These are phyloP conservation scores for Teratosphaeria viscida DNA, from an alignment of 2,329 filamentous ascomycete species.

Conservation along the genomic window DNA sequence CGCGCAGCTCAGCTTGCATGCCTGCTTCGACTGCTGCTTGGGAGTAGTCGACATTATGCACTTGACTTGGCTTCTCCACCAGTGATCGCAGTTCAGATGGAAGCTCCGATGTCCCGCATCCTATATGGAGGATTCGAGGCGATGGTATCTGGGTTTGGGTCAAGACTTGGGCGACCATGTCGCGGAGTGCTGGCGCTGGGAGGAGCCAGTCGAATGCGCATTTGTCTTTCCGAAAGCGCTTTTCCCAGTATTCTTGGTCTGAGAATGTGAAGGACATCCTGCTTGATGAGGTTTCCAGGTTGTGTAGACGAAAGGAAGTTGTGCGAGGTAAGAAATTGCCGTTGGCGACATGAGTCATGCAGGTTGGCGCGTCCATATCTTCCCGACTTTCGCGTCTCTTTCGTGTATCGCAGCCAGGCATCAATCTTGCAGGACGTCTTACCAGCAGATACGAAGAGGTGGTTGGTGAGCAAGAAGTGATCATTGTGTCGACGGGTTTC, in stretches of 20 bases:
- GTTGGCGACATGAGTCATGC: neutral
- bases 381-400: neutral
- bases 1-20: neutral
- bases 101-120: neutral
- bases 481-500: neutral
- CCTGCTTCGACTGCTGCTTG: neutral
- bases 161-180: neutral
- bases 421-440: neutral
- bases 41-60: neutral
- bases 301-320: neutral
- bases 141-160: neutral
- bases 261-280: neutral
- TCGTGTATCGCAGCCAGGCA: neutral
- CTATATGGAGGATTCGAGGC: neutral
- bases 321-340: neutral
- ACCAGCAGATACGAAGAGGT: neutral
- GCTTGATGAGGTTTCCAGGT: neutral
- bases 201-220: neutral
- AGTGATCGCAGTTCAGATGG: neutral
- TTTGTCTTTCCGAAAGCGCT: neutral
- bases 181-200: neutral
- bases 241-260: neutral
- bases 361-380: neutral
- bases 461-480: neutral
- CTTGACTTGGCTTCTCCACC: neutral